Evolutionary conservation across 306 rosid species (phyloP).

Genomic region (Citrullus mucosospermus): DNA sequence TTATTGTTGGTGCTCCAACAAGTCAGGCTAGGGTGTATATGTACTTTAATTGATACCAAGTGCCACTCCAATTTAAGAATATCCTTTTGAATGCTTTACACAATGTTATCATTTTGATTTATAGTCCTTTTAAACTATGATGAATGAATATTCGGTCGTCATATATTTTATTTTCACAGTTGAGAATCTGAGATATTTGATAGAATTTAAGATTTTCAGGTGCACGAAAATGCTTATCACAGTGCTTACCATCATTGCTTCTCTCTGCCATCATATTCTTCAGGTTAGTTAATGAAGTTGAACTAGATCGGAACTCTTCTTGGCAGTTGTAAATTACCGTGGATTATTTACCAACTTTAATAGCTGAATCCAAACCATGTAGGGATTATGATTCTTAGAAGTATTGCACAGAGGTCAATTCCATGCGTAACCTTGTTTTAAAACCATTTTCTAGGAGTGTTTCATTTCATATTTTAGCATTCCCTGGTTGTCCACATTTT

Average conservation of each 20-base stretch:
- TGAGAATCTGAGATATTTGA: neutral
- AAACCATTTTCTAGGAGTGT: neutral
- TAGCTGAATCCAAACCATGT: neutral
- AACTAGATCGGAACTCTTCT: neutral
- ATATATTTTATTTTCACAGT: neutral
- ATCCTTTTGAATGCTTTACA: neutral
- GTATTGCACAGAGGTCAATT: neutral
- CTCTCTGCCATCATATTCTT: conserved; percentile 60
- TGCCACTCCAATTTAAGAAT: neutral
- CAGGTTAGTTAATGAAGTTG: conserved; percentile 29
- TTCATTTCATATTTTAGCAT: neutral
- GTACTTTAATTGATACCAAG: neutral
- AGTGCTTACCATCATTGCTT: conserved; percentile 91
- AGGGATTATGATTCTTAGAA: neutral
- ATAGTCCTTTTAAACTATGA: neutral
- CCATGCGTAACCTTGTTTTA: neutral
- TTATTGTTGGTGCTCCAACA: neutral
- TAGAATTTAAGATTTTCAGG: conserved; percentile 43
- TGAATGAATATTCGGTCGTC: neutral
- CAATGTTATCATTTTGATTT: neutral
- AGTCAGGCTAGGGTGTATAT: neutral
- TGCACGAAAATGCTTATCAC: conserved; percentile 86
- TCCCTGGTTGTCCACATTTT: neutral
- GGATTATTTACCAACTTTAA: neutral
- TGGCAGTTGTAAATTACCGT: neutral